Conservation (phyloP, 306 rosid genomes). For the Luffa aegyptiaca region DNA sequence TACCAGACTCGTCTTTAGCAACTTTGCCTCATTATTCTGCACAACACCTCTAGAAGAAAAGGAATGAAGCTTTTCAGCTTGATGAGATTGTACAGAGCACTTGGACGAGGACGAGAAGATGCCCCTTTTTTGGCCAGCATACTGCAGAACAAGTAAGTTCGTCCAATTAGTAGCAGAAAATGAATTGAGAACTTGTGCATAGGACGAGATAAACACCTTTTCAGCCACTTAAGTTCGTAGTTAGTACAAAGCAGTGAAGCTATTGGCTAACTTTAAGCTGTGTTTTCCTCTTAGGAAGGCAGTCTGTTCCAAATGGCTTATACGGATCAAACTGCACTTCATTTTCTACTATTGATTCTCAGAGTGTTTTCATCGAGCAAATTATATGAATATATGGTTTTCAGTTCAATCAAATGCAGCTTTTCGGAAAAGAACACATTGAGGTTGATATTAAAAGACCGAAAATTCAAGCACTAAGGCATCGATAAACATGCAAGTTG, state of each 20-base stretch:
- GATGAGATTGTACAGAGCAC: conserved; percentile 24
- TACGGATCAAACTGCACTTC: neutral
- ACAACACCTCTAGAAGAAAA: conserved; percentile 22
- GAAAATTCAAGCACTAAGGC: neutral
- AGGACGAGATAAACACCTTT: neutral
- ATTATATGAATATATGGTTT: neutral
- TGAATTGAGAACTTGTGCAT: neutral
- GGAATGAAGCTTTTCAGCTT: conserved; percentile 28
- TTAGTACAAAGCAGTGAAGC: neutral
- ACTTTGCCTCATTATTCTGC: conserved; percentile 21
- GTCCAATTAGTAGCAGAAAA: neutral
- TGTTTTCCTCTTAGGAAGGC: neutral
- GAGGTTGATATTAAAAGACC: neutral
- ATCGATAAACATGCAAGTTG: neutral
- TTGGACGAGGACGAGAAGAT: conserved; percentile 22
- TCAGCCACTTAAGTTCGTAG: neutral
- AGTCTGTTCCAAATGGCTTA: neutral
- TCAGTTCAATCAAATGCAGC: neutral
- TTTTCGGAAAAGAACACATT: no score
- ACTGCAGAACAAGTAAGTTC: conserved; percentile 17
- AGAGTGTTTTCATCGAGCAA: neutral
- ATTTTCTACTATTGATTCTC: neutral
- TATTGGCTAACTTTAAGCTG: neutral
- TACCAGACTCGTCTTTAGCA: conserved; percentile 7
- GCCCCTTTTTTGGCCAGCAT: conserved; percentile 20